phyloP scores from a whole-genome alignment of 208 protist genomes.

The Phytomonas francai region DNA sequence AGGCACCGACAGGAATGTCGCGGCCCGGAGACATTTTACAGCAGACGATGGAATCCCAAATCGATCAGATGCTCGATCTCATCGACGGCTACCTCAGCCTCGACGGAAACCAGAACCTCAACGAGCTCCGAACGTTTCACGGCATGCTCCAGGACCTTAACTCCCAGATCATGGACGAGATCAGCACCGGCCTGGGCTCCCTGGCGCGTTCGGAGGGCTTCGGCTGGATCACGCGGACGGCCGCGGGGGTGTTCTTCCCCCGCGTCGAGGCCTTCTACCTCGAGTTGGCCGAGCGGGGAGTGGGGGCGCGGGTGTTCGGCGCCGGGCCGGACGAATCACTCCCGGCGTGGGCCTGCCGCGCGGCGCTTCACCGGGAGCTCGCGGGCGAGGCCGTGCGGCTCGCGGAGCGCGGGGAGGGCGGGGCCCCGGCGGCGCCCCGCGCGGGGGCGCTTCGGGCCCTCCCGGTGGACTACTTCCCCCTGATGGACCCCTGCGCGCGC shows the following conservation, averaged over 20 bases:
- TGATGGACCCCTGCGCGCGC: slow-evolving; percentile 26
- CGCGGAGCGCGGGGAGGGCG: slow-evolving; percentile 3
- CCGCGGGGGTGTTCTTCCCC: slow-evolving; percentile 19
- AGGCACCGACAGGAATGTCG: too few species aligned
- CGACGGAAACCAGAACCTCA: too few species aligned
- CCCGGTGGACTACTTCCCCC: slow-evolving; percentile 13
- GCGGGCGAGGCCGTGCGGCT: slow-evolving; percentile 16
- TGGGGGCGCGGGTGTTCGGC: slow-evolving; percentile 12
- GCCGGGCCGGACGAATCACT: slow-evolving; percentile 15
- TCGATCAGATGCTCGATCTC: too few species aligned
- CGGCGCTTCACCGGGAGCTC: slow-evolving; percentile 24
- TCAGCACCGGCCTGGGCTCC: background rate
- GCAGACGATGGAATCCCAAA: too few species aligned
- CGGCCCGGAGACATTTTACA: too few species aligned
- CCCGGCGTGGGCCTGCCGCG: slow-evolving; percentile 19
- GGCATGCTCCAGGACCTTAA: background rate
- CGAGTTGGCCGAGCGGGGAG: slow-evolving; percentile 17
- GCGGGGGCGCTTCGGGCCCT: slow-evolving; percentile 22
- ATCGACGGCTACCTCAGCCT: too few species aligned
- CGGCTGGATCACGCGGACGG: background rate
- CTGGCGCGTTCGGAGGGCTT: too few species aligned
- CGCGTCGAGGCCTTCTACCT: slow-evolving; percentile 33
- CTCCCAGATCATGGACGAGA: background rate
- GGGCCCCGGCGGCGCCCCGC: slow-evolving; percentile 4
- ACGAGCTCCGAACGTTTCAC: background rate